Evolutionary conservation across 371 early-diverging fungal species (phyloP).

Genomic region (Lichtheimia ramosa): DNA sequence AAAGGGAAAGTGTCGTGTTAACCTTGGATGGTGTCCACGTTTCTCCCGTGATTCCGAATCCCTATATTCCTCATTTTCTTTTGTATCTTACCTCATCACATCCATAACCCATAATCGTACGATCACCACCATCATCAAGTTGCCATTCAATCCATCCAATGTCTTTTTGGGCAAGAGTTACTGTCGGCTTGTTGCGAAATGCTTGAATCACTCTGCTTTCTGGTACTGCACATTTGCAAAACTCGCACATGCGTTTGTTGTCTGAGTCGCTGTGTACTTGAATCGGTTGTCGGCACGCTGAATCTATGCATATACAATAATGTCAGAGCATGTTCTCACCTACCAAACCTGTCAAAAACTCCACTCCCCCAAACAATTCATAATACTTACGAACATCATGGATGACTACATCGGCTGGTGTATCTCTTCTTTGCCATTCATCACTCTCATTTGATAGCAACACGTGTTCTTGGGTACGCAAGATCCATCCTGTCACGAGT

Average conservation of each 20-base stretch:
- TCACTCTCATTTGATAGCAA: neutral
- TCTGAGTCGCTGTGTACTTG: neutral
- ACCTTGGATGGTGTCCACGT: neutral
- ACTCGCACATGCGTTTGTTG: conserved; percentile 20
- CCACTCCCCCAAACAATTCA: conserved; percentile 1
- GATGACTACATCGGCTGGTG: neutral
- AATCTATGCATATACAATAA: conserved; percentile 7
- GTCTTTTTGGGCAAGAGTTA: neutral
- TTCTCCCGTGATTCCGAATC: neutral
- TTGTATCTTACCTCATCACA: conserved; percentile 39
- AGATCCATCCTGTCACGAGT: conserved; percentile 28
- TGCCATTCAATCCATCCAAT: conserved; percentile 40
- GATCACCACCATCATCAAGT: conserved; percentile 38
- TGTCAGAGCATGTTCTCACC: neutral
- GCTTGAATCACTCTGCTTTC: conserved; percentile 20
- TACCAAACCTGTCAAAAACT: neutral
- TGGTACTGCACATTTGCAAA: conserved; percentile 27
- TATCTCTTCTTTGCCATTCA: neutral
- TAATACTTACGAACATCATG: conserved; percentile 1
- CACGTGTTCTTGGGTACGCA: neutral
- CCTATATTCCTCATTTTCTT: conserved; percentile 1
- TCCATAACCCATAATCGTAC: conserved; percentile 23
- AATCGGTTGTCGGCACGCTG: conserved; percentile 20
- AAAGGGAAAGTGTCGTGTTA: neutral
- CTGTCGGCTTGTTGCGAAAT: conserved; percentile 21